Percentiles rank a stretch among this genome's conserved stretches.
These are phyloP conservation scores for Magnolia sinica DNA, from an alignment of 164 flowering plant species.

Conservation along the genomic window DNA sequence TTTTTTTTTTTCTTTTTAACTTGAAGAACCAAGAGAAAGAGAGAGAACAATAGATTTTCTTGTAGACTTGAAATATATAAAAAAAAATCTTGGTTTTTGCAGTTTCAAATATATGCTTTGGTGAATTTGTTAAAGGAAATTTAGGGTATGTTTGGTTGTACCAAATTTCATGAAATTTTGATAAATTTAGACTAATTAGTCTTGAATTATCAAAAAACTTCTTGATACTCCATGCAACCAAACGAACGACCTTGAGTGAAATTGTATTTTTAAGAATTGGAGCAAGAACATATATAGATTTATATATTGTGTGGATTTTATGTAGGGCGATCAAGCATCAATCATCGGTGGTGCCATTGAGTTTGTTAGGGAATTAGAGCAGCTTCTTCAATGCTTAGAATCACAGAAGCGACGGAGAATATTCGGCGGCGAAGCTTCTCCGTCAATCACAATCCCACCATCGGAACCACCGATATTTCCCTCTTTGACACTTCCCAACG, in stretches of 20 bases:
- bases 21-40: too few species aligned
- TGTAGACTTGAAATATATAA: not conserved
- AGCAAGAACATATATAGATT: not conserved
- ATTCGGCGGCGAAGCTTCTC: conserved; percentile 40
- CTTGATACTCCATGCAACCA: too few species aligned
- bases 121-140: not conserved
- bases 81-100: not conserved
- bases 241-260: too few species aligned
- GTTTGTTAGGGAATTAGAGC: conserved; percentile 91
- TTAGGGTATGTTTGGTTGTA: too few species aligned
- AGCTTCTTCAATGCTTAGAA: conserved; percentile 86
- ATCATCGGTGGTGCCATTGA: conserved; percentile 97
- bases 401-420: conserved; percentile 76
- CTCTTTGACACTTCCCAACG: conserved; percentile 32
- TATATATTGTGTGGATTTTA: not conserved
- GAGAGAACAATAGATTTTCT: not conserved
- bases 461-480: conserved; percentile 43
- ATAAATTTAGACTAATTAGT: too few species aligned
- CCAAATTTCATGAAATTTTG: too few species aligned
- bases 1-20: too few species aligned
- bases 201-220: too few species aligned
- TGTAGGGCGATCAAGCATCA: conserved; percentile 96
- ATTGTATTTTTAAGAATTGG: not conserved
- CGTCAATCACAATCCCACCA: conserved; percentile 26
- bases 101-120: not conserved